These are phyloP conservation scores for Trichosporon faecale DNA, from an alignment of 1,284 basidiomycete genomes.

Conservation along the genomic window DNA sequence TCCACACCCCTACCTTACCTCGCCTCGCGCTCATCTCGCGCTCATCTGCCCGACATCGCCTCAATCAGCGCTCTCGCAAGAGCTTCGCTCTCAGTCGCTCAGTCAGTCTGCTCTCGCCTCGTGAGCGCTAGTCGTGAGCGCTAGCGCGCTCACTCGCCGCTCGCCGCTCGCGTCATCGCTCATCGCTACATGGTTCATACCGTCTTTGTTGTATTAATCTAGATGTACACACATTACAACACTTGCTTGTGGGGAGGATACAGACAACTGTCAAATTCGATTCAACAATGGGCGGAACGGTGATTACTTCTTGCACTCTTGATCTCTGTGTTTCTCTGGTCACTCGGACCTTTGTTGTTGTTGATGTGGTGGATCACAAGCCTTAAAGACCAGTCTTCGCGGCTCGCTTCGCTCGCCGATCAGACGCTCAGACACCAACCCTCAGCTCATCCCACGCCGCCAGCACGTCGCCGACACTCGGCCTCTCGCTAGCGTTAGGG, in stretches of 20 bases:
- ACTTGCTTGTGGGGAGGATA: not conserved
- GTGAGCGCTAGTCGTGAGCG: not conserved
- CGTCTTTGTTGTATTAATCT: not conserved
- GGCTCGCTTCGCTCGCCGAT: not conserved
- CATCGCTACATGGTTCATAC: not conserved
- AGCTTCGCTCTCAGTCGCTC: too few species aligned
- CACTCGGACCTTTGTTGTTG: too few species aligned
- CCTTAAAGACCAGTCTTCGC: too few species aligned
- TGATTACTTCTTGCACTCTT: not conserved
- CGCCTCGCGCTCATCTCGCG: not conserved
- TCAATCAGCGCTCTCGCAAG: too few species aligned
- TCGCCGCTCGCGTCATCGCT: too few species aligned
- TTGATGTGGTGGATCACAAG: too few species aligned
- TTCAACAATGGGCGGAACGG: too few species aligned
- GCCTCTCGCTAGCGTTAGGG: slow-evolving; percentile 31
- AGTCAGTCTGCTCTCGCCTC: too few species aligned
- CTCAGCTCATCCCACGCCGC: slow-evolving; percentile 33
- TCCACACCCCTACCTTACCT: not conserved
- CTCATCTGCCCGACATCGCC: too few species aligned
- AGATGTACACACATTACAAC: slow-evolving; percentile 4
- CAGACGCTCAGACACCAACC: slow-evolving; percentile 18
- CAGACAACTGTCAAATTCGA: not conserved
- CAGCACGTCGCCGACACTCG: slow-evolving; percentile 38
- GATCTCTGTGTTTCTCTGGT: too few species aligned
- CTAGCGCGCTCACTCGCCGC: not conserved